Percentiles rank a stretch among this genome's conserved stretches.
phyloP scores from a whole-genome alignment of 1,284 basidiomycete species.

The Pseudozyma pruni region DNA sequence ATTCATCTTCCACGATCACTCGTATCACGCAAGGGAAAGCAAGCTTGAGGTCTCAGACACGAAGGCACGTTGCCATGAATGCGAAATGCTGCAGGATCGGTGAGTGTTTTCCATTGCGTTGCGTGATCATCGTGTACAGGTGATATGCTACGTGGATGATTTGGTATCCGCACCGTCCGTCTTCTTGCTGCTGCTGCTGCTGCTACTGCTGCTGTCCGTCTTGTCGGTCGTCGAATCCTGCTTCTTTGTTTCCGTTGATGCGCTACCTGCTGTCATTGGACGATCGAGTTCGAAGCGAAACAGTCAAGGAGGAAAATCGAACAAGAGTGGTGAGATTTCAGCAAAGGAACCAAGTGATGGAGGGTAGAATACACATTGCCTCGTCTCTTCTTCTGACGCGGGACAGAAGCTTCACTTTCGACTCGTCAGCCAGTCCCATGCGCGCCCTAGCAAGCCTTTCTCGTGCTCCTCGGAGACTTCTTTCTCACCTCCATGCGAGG shows the following conservation, averaged over 20 bases:
- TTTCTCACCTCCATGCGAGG: no score
- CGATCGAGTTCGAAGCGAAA: neutral
- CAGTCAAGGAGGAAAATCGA: neutral
- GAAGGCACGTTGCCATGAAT: no score
- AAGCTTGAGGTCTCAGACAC: no score
- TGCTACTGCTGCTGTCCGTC: neutral
- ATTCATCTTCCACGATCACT: no score
- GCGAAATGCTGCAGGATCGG: neutral
- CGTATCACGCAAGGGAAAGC: no score
- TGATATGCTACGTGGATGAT: neutral
- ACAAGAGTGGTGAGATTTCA: constrained; percentile 33
- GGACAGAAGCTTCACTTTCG: constrained; percentile 6
- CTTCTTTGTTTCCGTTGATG: constrained; percentile 2
- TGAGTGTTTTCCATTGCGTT: constrained; percentile 18
- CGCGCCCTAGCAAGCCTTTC: constrained; percentile 26
- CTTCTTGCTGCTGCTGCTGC: constrained; percentile 2
- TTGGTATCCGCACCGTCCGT: constrained; percentile 11
- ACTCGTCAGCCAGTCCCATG: constrained; percentile 43
- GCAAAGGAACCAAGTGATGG: constrained; percentile 14
- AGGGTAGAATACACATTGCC: constrained; percentile 17
- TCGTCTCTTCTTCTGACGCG: neutral
- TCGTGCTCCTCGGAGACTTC: constrained; percentile 3
- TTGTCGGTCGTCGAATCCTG: constrained; percentile 7
- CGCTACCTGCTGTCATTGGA: constrained; percentile 5
- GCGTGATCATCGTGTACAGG: neutral